phyloP scores from a whole-genome alignment of 2,329 filamentous ascomycete genomes.

The Trichoderma sp. region DNA sequence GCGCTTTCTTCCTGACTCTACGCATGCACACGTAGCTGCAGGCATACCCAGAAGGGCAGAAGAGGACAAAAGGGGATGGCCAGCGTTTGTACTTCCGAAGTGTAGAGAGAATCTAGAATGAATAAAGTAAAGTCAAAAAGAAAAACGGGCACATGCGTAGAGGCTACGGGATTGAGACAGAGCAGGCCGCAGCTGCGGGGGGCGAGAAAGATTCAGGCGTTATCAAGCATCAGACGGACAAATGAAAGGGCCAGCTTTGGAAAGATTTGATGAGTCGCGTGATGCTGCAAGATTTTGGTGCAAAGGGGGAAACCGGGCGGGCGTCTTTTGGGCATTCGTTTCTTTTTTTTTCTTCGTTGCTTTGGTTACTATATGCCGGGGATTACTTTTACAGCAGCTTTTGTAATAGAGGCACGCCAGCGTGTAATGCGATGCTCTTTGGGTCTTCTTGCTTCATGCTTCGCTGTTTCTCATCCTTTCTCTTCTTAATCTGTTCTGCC shows the following conservation, averaged over 20 bases:
- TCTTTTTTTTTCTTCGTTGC: background rate
- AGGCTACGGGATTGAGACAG: background rate
- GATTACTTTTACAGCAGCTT: background rate
- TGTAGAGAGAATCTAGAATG: slow-evolving; percentile 8
- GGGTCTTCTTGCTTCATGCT: background rate
- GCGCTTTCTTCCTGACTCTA: background rate
- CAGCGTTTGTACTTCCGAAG: background rate
- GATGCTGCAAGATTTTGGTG: slow-evolving; percentile 22
- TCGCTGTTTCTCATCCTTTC: background rate
- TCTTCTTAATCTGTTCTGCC: background rate
- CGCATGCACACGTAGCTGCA: slow-evolving; percentile 21
- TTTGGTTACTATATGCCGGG: background rate
- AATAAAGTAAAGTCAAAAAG: background rate
- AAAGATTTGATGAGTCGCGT: slow-evolving; percentile 23
- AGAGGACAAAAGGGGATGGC: background rate
- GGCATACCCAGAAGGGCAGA: background rate
- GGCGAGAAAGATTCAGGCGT: background rate
- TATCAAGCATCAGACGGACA: slow-evolving; percentile 2
- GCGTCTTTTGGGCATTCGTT: slow-evolving; percentile 8
- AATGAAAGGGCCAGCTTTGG: slow-evolving; percentile 3
- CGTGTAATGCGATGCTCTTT: background rate
- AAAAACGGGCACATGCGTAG: background rate
- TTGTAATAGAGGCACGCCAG: slow-evolving; percentile 7
- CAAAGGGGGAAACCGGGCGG: slow-evolving; percentile 2
- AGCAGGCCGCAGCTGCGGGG: slow-evolving; percentile 8